Conservation (phyloP, 805 yeast genomes). For the Starmerella geochares region DNA sequence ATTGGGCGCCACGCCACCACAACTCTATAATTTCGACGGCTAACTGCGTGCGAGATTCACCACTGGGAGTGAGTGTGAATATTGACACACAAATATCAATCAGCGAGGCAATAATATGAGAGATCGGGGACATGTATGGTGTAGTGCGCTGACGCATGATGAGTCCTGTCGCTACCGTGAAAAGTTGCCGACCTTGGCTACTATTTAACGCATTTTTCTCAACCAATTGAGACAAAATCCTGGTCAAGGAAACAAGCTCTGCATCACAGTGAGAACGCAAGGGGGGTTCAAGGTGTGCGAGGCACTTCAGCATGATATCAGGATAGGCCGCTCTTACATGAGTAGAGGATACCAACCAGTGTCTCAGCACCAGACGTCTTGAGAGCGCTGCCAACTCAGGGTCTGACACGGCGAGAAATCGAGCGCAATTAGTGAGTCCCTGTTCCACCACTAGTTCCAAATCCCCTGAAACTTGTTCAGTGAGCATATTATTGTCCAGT, state of each 20-base stretch:
- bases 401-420: not conserved
- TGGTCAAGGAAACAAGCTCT: not conserved
- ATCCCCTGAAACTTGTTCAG: not conserved
- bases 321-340: not conserved
- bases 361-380: not conserved
- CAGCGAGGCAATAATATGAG: not conserved
- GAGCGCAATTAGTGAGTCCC: not conserved
- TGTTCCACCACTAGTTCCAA: not conserved
- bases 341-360: not conserved
- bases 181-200: not conserved
- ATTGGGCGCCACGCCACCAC: not conserved
- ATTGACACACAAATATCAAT: not conserved
- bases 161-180: not conserved
- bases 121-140: too few relatives aligned
- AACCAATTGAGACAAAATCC: not conserved
- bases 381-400: not conserved
- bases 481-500: not conserved
- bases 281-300: not conserved
- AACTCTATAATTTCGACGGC: not conserved
- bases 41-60: not conserved
- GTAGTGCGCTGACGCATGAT: not conserved
- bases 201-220: not conserved
- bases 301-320: not conserved
- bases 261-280: not conserved
- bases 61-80: not conserved